A percentile compares a stretch with the other conserved stretches of the same genome.
Evolutionary conservation across 208 protist species (phyloP).

Genomic region (Leptomonas seymouri): DNA sequence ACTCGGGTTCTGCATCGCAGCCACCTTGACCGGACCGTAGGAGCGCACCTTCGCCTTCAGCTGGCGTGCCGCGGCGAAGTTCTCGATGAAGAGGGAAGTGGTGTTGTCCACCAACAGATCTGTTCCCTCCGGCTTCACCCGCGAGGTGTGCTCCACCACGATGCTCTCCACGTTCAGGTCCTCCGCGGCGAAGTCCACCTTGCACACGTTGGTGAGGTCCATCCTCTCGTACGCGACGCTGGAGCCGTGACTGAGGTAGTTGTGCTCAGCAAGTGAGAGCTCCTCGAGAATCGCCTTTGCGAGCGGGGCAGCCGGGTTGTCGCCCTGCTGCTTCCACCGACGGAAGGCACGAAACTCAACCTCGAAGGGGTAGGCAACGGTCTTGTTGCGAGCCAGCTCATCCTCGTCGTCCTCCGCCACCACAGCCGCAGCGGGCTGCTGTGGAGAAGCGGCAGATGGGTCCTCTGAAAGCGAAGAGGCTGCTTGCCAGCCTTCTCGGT

Average conservation of each 20-base stretch:
- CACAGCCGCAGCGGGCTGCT: neutral
- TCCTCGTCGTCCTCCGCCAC: constrained; percentile 30
- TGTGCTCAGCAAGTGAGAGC: constrained; percentile 81
- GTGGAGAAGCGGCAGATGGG: neutral
- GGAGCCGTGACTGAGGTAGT: constrained; percentile 76
- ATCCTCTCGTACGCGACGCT: constrained; percentile 81
- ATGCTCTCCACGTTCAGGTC: constrained; percentile 89
- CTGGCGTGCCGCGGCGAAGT: constrained; percentile 83
- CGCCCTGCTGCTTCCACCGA: constrained; percentile 77
- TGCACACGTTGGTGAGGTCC: constrained; percentile 82
- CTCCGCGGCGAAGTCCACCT: constrained; percentile 76
- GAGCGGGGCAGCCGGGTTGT: constrained; percentile 71
- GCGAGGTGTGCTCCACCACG: constrained; percentile 83
- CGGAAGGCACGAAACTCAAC: constrained; percentile 80
- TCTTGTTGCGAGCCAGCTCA: constrained; percentile 67
- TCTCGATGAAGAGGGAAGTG: constrained; percentile 86
- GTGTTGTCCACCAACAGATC: constrained; percentile 83
- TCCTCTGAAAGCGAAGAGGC: neutral
- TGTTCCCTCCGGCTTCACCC: constrained; percentile 66
- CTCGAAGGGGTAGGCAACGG: constrained; percentile 86
- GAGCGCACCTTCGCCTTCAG: constrained; percentile 63
- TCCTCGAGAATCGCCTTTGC: constrained; percentile 84
- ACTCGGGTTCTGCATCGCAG: constrained; percentile 53
- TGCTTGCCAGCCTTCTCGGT: neutral
- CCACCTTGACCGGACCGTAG: constrained; percentile 50